Base-by-base conservation (phyloP, 1,284 basidiomycete genomes). In the Cutaneotrichosporon sp. region DNA sequence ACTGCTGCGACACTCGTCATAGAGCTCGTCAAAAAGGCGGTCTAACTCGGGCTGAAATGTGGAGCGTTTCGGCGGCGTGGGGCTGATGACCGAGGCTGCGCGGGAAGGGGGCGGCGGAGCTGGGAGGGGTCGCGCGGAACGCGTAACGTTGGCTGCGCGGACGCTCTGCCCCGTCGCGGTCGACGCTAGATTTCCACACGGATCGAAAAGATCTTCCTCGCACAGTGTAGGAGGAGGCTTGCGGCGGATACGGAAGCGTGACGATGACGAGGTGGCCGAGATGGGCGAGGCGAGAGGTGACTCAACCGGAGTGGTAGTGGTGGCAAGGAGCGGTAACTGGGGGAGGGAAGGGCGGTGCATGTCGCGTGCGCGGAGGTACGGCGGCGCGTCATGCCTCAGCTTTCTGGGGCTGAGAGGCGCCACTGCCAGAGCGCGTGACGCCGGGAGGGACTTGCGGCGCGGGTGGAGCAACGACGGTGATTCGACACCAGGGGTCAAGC, bases 21-120 rank as follows among this genome's bases (percentile, higher is more conserved):
- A 39, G 13, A 60, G 52, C 22, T 60, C 59, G 37, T 57, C 55
- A 17, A 60, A 60, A 20, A 60, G 50, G 2, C 22, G 22, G 45
- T 60, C 59, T 18, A 60, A 35, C 36, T 57, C 58, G 18, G 12
- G 15, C 17, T 34, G 33, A 35, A 59, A 55, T 8, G 26, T 30
- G 7, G 26, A 30, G 26, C n/a, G n/a, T n/a, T n/a, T n/a, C n/a
- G n/a, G n/a, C n/a, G 26, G 26, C 26, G 26, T 43, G 9, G 17
- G 37, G 33, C 38, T 18, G 26, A 41, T 35, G 18, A 21, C 26
- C 35, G 15, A 15, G 18, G 33, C 9, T 26, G 41, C 12, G 21
- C 22, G 26, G 21, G 17, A 21, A 8, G 15, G 17, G 4, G 15
- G 17, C 17, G 39, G 39, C 18, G 39, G 9, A 13, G 39, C 8